Percentiles rank a stretch among this genome's conserved stretches.
These are phyloP conservation scores for Ormosia semicastrata DNA, from an alignment of 306 rosid species.

Conservation along the genomic window DNA sequence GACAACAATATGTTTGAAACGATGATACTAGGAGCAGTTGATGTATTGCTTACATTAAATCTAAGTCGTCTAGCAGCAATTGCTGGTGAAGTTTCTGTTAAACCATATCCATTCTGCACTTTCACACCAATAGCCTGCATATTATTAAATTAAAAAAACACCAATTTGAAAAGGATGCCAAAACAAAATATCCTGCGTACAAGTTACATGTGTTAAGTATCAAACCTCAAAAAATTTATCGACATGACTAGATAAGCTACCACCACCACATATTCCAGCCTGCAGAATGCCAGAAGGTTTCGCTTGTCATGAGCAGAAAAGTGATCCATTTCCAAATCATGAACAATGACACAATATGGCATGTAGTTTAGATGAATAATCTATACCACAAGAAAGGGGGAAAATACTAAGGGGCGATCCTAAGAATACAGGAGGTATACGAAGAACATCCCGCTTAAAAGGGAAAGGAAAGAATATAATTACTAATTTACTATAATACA, in stretches of 20 bases:
- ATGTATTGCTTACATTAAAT: conserved; percentile 64
- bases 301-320: conserved; percentile 25
- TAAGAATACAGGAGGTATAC: not conserved
- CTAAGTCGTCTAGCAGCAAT: conserved; percentile 70
- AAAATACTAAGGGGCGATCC: not conserved
- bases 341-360: not conserved
- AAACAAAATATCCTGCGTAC: not conserved
- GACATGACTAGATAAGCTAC: conserved; percentile 74
- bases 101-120: conserved; percentile 93
- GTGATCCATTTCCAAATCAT: conserved; percentile 16
- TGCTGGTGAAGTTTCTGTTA: conserved; percentile 92
- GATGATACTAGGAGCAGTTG: not conserved
- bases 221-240: conserved; percentile 92
- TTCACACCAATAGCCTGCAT: conserved; percentile 83
- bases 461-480: not conserved
- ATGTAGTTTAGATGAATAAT: not conserved
- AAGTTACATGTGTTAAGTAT: conserved; percentile 3
- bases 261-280: conserved; percentile 98
- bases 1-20: not conserved
- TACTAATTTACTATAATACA: not conserved
- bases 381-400: not conserved
- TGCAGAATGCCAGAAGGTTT: conserved; percentile 47
- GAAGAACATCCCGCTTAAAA: not conserved
- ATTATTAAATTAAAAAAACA: not conserved
- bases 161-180: not conserved